Evolutionary conservation across 306 rosid genomes (phyloP), one percentile per base, ranked within the genome.

Genomic region (Cucurbita ficifolia): DNA sequence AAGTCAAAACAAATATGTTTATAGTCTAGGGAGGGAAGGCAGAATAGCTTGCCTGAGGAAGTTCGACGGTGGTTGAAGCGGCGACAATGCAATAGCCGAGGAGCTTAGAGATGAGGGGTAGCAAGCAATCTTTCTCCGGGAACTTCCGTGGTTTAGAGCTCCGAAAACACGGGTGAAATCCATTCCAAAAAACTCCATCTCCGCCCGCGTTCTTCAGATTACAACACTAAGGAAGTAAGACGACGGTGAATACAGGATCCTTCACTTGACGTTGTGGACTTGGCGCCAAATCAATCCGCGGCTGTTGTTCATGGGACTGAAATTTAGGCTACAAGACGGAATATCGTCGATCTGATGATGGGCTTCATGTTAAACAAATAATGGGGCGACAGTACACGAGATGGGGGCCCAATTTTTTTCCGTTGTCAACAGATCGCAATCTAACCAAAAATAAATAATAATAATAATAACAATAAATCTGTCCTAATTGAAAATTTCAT

Each of bases 51-150:
- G 82, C 98, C 96, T 95, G 99, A 33, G 99, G 99, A 78, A 95
- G 88, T 81, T 95, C 91, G 83, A 95, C 99, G 78, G 97, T 90
- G 83, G 97, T 95, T 78, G 98, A 95, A 17, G 99, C 96, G 68
- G 99, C 99, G 75, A 95, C 92, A 82, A 95, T 92, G 87, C 86
- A 89, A 77, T 95, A 95, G 68, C 99, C 97, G 76, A 95, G 96
- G 74, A 95, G 89, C 83, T 87, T 95, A 67, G 99, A 95, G 83
- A 95, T 85, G 74, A 95, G 90, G 62, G 97, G 97, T 3, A 95
- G 96, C 81, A 95, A 76, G 69, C 99, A 95, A 42, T 91, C 91
- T 65, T 95, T 95, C 52, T 85, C 85, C 1, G 99, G 99, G 58
- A 95, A 76, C 35, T 87, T 81, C 97, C 91, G 2, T 80, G 50